These are phyloP conservation scores for Rhizopogon sp. DNA, from an alignment of 768 basidiomycete species.

Conservation along the genomic window DNA sequence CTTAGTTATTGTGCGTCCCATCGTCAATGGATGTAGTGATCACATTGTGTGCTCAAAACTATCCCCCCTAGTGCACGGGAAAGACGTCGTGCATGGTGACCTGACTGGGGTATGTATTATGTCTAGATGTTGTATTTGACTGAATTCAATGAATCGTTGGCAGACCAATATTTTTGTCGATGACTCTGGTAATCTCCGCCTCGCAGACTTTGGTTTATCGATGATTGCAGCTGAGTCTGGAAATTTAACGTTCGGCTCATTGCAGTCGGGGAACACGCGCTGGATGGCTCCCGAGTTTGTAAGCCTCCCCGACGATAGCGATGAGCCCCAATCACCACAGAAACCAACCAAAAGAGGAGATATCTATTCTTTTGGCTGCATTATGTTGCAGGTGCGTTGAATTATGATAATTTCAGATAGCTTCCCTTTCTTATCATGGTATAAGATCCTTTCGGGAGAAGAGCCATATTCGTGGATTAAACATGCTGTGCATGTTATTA, in stretches of 20 bases:
- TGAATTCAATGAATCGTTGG: neutral
- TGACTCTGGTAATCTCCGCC: conserved; percentile 23
- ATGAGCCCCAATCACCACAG: neutral
- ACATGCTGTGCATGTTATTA: conserved; percentile 1
- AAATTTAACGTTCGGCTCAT: conserved; percentile 14
- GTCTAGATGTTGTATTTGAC: neutral
- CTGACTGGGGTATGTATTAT: neutral
- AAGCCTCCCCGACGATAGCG: neutral
- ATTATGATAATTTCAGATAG: neutral
- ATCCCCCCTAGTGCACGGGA: neutral
- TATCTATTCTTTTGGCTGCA: neutral
- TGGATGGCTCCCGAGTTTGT: conserved; percentile 16
- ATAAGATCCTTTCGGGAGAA: conserved; percentile 1
- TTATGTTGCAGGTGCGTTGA: neutral
- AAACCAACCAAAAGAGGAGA: conserved; percentile 11
- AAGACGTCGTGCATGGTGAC: conserved; percentile 2
- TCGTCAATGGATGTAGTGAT: neutral
- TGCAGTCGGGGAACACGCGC: conserved; percentile 4
- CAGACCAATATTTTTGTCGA: conserved; percentile 18
- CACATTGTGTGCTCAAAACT: too few species aligned
- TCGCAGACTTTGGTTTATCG: conserved; percentile 34
- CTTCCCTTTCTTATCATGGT: neutral
- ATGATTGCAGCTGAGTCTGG: conserved; percentile 27
- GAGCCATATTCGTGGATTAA: neutral
- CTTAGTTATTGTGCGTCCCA: conserved; percentile 13